phyloP scores from a whole-genome alignment of 768 basidiomycete genomes.

The Boletus subparvulus region DNA sequence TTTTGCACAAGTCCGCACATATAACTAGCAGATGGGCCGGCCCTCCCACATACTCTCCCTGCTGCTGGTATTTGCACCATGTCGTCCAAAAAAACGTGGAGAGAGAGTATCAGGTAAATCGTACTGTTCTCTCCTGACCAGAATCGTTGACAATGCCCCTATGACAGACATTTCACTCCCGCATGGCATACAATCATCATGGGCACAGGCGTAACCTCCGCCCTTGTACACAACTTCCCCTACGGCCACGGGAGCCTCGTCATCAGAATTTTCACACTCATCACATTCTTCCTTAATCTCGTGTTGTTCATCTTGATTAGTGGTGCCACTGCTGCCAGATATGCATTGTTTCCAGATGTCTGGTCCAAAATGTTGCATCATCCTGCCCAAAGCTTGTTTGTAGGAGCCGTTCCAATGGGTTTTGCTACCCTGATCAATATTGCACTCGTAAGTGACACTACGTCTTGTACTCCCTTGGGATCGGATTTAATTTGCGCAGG shows the following conservation, averaged over 20 bases:
- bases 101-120: conserved; percentile 36
- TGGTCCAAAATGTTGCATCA: conserved; percentile 49
- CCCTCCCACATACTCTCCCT: background rate
- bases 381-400: conserved; percentile 45
- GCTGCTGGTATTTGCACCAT: background rate
- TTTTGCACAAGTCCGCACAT: background rate
- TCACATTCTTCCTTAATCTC: conserved; percentile 42
- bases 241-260: conserved; percentile 37
- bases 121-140: background rate
- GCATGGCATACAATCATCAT: conserved; percentile 49
- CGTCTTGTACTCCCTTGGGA: background rate
- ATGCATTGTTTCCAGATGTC: conserved; percentile 38
- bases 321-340: conserved; percentile 39
- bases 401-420: conserved; percentile 47
- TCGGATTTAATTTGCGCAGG: conserved; percentile 10
- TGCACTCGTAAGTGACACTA: conserved; percentile 31
- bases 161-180: conserved; percentile 45
- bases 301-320: conserved; percentile 38
- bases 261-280: conserved; percentile 36
- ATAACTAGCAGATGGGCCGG: background rate
- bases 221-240: conserved; percentile 43
- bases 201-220: conserved; percentile 45
- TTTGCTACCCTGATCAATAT: conserved; percentile 44
- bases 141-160: background rate
- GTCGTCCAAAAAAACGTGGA: conserved; percentile 35